These are phyloP conservation scores for Tricladium varicosporioides DNA, from an alignment of 2,329 filamentous ascomycete species.

Conservation along the genomic window DNA sequence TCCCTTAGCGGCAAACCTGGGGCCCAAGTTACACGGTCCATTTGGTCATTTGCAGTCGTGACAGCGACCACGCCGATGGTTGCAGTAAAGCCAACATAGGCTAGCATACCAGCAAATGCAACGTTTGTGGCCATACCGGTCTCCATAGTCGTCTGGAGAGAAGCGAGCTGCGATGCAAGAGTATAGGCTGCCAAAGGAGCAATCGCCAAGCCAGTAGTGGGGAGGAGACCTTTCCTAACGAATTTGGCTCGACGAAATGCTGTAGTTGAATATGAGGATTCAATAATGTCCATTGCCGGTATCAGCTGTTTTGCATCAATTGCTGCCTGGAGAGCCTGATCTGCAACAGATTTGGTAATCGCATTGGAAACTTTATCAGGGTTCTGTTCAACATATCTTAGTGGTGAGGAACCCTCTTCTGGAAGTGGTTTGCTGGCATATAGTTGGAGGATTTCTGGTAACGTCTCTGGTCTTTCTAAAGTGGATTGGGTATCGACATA, in stretches of 20 bases:
- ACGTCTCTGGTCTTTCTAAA: slow-evolving; percentile 69
- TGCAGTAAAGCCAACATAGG: slow-evolving; percentile 78
- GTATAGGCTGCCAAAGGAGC: slow-evolving; percentile 69
- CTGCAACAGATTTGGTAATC: slow-evolving; percentile 67
- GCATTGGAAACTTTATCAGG: slow-evolving; percentile 70
- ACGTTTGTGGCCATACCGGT: slow-evolving; percentile 70
- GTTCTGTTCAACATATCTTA: slow-evolving; percentile 61
- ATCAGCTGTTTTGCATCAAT: slow-evolving; percentile 76
- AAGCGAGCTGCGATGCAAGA: slow-evolving; percentile 64
- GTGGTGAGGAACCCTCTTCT: slow-evolving; percentile 53
- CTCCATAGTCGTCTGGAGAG: slow-evolving; percentile 75
- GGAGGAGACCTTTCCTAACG: slow-evolving; percentile 60
- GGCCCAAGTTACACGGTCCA: slow-evolving; percentile 89
- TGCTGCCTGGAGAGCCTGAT: slow-evolving; percentile 73
- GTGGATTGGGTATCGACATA: slow-evolving; percentile 77
- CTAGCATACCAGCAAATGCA: slow-evolving; percentile 75
- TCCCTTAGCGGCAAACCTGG: slow-evolving; percentile 76
- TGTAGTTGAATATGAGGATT: slow-evolving; percentile 63
- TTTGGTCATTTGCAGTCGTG: slow-evolving; percentile 89
- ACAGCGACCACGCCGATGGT: slow-evolving; percentile 82
- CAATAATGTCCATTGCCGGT: slow-evolving; percentile 72
- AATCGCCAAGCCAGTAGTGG: slow-evolving; percentile 51
- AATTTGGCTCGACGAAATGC: slow-evolving; percentile 69
- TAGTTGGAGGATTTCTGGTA: slow-evolving; percentile 76
- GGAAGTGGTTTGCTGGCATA: slow-evolving; percentile 83